Conservation (phyloP, 768 basidiomycete species). For the Boletus barrowsii region DNA sequence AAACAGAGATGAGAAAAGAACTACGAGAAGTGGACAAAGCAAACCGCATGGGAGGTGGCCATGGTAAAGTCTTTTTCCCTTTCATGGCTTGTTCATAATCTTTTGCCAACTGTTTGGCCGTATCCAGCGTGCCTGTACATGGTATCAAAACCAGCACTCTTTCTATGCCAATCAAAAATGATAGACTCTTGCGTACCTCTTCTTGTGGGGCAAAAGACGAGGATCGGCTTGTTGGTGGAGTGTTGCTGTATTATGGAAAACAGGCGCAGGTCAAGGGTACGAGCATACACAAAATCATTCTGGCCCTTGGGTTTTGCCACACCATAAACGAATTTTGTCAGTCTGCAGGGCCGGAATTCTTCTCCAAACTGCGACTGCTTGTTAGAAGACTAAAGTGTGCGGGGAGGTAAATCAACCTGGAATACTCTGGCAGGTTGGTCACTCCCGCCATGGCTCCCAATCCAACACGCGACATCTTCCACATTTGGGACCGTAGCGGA, state of each 20-base stretch:
- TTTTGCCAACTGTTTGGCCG: conserved; percentile 76
- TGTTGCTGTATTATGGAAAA: conserved; percentile 72
- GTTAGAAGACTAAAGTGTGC: not conserved
- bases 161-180: not conserved
- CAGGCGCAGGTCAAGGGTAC: conserved; percentile 67
- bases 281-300: conserved; percentile 79
- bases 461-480: conserved; percentile 85
- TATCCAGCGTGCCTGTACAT: conserved; percentile 49
- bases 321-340: conserved; percentile 70
- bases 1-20: conserved; percentile 2
- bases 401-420: conserved; percentile 45
- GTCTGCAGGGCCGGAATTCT: conserved; percentile 83
- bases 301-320: conserved; percentile 56
- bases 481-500: conserved; percentile 96
- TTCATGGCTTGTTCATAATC: conserved; percentile 60
- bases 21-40: not conserved
- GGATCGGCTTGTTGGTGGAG: conserved; percentile 74
- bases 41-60: conserved; percentile 61
- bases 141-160: not conserved
- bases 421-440: conserved; percentile 57
- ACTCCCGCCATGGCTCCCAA: conserved; percentile 45
- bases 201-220: conserved; percentile 87
- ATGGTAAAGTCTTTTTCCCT: conserved; percentile 55
- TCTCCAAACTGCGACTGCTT: conserved; percentile 73
- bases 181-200: conserved; percentile 52